Conservation (phyloP, 2,329 filamentous ascomycete genomes). For the Colletotrichum euphorbiae region DNA sequence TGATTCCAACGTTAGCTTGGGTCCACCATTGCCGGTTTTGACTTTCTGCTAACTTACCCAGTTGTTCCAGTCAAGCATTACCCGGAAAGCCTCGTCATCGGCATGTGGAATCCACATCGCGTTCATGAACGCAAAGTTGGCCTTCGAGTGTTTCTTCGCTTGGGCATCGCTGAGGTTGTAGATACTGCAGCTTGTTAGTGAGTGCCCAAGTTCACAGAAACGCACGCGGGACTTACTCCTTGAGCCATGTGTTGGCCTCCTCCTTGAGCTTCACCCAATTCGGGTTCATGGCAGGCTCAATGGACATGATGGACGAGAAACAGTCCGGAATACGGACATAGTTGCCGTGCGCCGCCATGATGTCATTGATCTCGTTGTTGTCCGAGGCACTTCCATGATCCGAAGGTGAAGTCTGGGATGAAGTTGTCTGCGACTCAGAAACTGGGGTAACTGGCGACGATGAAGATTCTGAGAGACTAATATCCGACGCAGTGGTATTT, state of each 20-base stretch:
- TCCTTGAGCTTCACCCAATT: neutral
- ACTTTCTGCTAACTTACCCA: neutral
- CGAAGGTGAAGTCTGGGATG: constrained; percentile 6
- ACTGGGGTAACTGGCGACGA: constrained; percentile 15
- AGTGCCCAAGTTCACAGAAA: neutral
- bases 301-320: constrained; percentile 17
- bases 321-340: constrained; percentile 9
- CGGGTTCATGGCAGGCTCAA: constrained; percentile 7
- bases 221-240: neutral
- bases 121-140: constrained; percentile 15
- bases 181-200: constrained; percentile 1
- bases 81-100: constrained; percentile 7
- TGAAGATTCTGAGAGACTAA: constrained; percentile 5
- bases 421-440: constrained; percentile 1
- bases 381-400: constrained; percentile 9
- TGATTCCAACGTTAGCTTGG: neutral
- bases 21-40: neutral
- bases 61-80: constrained; percentile 15
- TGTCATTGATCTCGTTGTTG: neutral
- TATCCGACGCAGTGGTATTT: constrained; percentile 3
- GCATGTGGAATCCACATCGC: constrained; percentile 1
- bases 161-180: constrained; percentile 11
- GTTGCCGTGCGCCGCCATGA: constrained; percentile 5
- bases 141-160: neutral
- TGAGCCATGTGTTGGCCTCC: constrained; percentile 8